phyloP scores from a whole-genome alignment of 2,329 filamentous ascomycete species.

The Cryoendolithus antarcticus region DNA sequence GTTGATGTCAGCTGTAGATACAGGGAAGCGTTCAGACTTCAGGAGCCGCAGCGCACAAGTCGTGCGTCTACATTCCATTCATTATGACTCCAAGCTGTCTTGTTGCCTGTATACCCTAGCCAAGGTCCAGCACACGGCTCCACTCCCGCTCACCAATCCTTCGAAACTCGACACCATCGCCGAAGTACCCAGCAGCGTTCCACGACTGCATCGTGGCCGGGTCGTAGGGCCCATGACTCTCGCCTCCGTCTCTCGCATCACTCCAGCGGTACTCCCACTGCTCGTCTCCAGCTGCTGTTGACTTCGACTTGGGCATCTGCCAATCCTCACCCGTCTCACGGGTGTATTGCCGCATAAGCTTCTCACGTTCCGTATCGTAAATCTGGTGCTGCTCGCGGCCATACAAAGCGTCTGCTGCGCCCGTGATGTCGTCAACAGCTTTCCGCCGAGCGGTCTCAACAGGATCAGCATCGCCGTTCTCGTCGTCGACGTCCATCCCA shows the following conservation, averaged over 20 bases:
- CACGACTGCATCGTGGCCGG: constrained; percentile 76
- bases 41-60: no score
- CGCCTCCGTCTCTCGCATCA: constrained; percentile 68
- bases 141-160: constrained; percentile 30
- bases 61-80: no score
- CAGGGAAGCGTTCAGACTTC: no score
- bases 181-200: constrained; percentile 87
- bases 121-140: constrained; percentile 27
- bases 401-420: constrained; percentile 76
- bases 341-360: constrained; percentile 69
- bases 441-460: constrained; percentile 58
- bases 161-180: constrained; percentile 60
- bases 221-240: constrained; percentile 79
- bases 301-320: constrained; percentile 35
- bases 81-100: no score
- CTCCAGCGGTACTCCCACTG: constrained; percentile 92
- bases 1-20: no score
- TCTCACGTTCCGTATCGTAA: constrained; percentile 78
- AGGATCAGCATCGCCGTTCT: constrained; percentile 39
- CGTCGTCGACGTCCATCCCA: constrained; percentile 57
- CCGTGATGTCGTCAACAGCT: constrained; percentile 71
- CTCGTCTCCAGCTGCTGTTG: constrained; percentile 13
- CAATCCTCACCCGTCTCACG: constrained; percentile 82
- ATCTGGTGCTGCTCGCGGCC: constrained; percentile 76
- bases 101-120: no score